Evolutionary conservation across 2,329 filamentous ascomycete species (phyloP).

Genomic region (Elsinoe fawcettii): DNA sequence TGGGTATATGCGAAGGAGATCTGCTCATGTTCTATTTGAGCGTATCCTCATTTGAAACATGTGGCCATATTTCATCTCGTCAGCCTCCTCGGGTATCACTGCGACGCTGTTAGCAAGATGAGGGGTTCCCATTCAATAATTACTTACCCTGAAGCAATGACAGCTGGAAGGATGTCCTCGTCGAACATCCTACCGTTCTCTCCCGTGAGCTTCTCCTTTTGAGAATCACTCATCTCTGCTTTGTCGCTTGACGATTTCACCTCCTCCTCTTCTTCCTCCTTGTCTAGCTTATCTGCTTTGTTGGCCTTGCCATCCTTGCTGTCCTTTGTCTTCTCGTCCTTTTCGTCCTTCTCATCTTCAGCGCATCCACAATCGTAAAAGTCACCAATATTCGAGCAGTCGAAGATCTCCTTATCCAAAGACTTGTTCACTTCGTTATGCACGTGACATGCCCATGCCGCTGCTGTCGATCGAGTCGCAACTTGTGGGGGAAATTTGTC

Average conservation of each 20-base stretch:
- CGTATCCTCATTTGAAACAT: too few relatives aligned
- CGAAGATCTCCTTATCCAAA: conserved; percentile 53
- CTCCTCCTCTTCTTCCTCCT: conserved; percentile 1
- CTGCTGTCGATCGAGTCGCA: conserved; percentile 53
- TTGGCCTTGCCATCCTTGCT: conserved; percentile 16
- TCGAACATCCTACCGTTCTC: conserved; percentile 27
- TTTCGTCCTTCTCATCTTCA: conserved; percentile 47
- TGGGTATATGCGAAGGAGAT: too few relatives aligned
- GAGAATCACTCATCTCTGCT: conserved; percentile 25
- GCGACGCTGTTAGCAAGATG: neutral
- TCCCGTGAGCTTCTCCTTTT: conserved; percentile 25
- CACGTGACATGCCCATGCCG: conserved; percentile 59
- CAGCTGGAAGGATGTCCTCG: conserved; percentile 18
- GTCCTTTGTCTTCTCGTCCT: conserved; percentile 24
- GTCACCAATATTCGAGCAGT: conserved; percentile 57
- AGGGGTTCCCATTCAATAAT: neutral
- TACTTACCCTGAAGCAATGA: conserved; percentile 9
- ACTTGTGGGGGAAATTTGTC: conserved; percentile 58
- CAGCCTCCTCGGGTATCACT: conserved; percentile 8
- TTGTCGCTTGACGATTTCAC: conserved; percentile 17
- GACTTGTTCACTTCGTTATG: conserved; percentile 60
- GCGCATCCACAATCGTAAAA: conserved; percentile 61
- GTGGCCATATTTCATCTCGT: too few relatives aligned
- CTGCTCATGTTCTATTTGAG: too few relatives aligned
- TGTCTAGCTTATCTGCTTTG: conserved; percentile 11